phyloP scores from a whole-genome alignment of 768 basidiomycete genomes.

The Russula sp. region DNA sequence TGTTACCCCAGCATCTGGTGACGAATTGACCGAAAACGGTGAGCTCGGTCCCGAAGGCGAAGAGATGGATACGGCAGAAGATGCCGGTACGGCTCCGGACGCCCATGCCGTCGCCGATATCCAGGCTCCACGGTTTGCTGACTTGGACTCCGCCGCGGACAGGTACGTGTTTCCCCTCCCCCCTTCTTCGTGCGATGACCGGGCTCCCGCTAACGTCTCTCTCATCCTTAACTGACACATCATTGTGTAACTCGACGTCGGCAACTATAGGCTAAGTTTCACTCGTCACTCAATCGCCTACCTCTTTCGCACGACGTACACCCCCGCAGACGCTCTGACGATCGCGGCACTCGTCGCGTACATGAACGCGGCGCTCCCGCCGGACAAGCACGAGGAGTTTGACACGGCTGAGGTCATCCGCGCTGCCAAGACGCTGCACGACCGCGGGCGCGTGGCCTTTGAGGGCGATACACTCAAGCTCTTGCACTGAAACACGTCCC shows the following conservation, averaged over 20 bases:
- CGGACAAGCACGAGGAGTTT: conserved; percentile 77
- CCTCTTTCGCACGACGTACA: conserved; percentile 65
- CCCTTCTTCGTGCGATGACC: conserved; percentile 19
- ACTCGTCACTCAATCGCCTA: conserved; percentile 54
- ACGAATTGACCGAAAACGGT: conserved; percentile 22
- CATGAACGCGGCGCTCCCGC: conserved; percentile 70
- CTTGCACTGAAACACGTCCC: not conserved
- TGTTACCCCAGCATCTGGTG: conserved; percentile 10
- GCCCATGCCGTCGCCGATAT: conserved; percentile 14
- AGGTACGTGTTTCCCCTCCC: conserved; percentile 42
- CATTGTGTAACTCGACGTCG: not conserved
- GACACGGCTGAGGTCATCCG: conserved; percentile 62
- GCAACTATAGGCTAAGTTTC: conserved; percentile 45
- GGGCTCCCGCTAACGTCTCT: not conserved
- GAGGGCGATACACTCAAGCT: conserved; percentile 32
- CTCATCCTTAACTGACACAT: not conserved
- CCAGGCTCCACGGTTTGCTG: conserved; percentile 37
- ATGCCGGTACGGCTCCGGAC: conserved; percentile 16
- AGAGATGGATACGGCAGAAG: conserved; percentile 18
- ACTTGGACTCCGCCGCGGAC: conserved; percentile 54
- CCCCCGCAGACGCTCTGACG: conserved; percentile 57
- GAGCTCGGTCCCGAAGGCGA: conserved; percentile 27
- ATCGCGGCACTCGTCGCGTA: conserved; percentile 65
- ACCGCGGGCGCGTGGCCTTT: conserved; percentile 29
- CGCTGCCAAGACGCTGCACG: conserved; percentile 30